These are phyloP conservation scores for Colletotrichum tropicicola DNA, from an alignment of 2,329 filamentous ascomycete species.

Conservation along the genomic window DNA sequence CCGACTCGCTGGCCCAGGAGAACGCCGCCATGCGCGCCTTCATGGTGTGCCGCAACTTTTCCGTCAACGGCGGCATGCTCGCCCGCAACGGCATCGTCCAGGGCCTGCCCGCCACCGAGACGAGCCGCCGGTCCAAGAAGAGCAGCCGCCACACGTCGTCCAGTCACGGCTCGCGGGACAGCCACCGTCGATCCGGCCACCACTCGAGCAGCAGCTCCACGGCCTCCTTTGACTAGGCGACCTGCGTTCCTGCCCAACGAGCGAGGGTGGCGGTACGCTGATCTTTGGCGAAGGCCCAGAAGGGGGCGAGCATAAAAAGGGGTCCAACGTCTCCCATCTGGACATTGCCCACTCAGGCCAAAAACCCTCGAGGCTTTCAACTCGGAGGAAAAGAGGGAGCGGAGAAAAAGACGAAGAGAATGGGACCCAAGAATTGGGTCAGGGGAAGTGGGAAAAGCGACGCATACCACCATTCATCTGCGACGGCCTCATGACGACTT, in stretches of 20 bases:
- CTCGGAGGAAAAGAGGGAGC: too few relatives aligned
- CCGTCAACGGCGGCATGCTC: conserved; percentile 93
- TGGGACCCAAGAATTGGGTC: conserved; percentile 3
- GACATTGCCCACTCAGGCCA: too few relatives aligned
- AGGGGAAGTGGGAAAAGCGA: conserved; percentile 33
- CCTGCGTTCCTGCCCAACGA: conserved; percentile 11
- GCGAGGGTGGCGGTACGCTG: conserved; percentile 23
- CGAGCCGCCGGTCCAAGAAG: conserved; percentile 59
- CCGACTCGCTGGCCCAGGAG: conserved; percentile 85
- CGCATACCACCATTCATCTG: conserved; percentile 34
- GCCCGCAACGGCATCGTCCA: conserved; percentile 75
- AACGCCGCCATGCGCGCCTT: conserved; percentile 96
- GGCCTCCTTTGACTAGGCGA: conserved; percentile 61
- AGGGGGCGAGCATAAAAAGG: conserved; percentile 37
- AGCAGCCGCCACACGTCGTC: conserved; percentile 58
- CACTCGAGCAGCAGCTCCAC: conserved; percentile 72
- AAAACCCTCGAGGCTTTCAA: too few relatives aligned
- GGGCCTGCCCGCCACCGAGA: conserved; percentile 66
- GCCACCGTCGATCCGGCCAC: conserved; percentile 59
- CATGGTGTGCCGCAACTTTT: conserved; percentile 98
- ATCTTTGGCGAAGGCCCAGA: conserved; percentile 9
- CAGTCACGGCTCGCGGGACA: conserved; percentile 47
- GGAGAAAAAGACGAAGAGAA: background rate
- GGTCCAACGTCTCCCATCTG: conserved; percentile 49
- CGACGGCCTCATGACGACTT: conserved; percentile 33